Percentiles rank a stretch among this genome's conserved stretches.
These are phyloP conservation scores for Auricularia sp. DNA, from an alignment of 768 basidiomycete genomes.

Conservation along the genomic window DNA sequence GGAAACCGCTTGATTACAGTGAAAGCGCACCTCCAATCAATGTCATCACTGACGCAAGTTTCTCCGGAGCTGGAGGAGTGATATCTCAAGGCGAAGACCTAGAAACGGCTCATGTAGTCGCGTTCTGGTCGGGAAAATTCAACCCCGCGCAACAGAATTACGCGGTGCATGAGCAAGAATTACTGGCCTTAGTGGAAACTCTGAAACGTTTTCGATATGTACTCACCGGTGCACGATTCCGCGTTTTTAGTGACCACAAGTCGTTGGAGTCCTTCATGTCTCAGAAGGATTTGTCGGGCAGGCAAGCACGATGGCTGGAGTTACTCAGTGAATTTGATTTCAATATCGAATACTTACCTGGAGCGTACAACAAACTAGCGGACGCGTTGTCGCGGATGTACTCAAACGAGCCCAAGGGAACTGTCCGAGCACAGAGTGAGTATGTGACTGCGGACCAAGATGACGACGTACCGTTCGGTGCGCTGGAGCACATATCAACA, in stretches of 20 bases:
- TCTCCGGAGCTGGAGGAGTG: conserved; percentile 21
- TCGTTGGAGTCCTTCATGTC: conserved; percentile 20
- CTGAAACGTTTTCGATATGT: conserved; percentile 14
- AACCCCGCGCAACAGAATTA: conserved; percentile 31
- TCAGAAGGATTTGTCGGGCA: conserved; percentile 23
- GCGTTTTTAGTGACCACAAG: conserved; percentile 23
- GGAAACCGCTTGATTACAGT: conserved; percentile 9
- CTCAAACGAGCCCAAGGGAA: background rate
- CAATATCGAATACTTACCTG: conserved; percentile 20
- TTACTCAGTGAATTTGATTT: conserved; percentile 24
- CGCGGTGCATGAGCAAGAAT: conserved; percentile 30
- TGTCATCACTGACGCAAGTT: conserved; percentile 23
- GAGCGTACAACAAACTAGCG: conserved; percentile 21
- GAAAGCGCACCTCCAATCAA: conserved; percentile 14
- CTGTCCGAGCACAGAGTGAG: background rate
- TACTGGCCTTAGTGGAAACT: conserved; percentile 26
- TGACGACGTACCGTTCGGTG: background rate
- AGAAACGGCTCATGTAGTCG: conserved; percentile 16
- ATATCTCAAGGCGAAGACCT: conserved; percentile 20
- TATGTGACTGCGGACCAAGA: background rate
- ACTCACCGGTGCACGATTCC: conserved; percentile 21
- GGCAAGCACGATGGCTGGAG: conserved; percentile 31
- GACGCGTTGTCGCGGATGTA: conserved; percentile 16
- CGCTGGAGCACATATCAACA: background rate
- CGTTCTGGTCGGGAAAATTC: conserved; percentile 29